These are phyloP conservation scores for Phaeosphaeria sp. DNA, from an alignment of 2,329 filamentous ascomycete species.

Conservation along the genomic window DNA sequence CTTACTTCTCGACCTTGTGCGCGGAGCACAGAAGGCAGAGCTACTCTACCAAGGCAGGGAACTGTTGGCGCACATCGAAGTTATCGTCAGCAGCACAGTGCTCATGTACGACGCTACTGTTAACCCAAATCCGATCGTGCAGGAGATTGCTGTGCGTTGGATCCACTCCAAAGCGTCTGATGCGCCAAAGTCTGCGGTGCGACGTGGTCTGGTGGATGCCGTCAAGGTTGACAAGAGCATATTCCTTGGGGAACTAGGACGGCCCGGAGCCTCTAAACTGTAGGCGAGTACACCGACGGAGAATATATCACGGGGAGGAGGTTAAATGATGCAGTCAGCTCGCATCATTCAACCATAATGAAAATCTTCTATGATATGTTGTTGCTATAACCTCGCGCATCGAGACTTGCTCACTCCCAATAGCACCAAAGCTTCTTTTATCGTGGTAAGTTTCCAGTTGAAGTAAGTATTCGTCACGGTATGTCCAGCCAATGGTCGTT, in stretches of 20 bases:
- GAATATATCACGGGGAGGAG: neutral
- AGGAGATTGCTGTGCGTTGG: slow-evolving; percentile 49
- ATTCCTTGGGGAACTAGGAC: neutral
- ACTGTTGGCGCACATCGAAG: slow-evolving; percentile 39
- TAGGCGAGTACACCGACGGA: neutral
- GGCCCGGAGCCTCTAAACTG: neutral
- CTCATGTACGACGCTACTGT: slow-evolving; percentile 48
- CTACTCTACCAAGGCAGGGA: slow-evolving; percentile 35
- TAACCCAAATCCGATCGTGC: slow-evolving; percentile 39
- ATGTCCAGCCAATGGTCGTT: neutral
- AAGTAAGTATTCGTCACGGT: no score
- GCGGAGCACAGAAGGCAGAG: slow-evolving; percentile 22
- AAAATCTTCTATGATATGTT: neutral
- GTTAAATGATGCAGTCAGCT: neutral
- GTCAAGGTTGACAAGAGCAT: neutral
- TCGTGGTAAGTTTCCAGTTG: no score
- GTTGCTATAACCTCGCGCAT: neutral
- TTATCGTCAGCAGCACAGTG: slow-evolving; percentile 45
- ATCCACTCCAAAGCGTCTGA: slow-evolving; percentile 8
- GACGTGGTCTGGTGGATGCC: neutral
- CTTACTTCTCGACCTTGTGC: slow-evolving; percentile 9
- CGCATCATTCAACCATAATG: neutral
- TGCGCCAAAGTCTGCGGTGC: neutral
- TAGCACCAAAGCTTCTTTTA: no score
- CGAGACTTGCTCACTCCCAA: neutral